Evolutionary conservation across 257 asterid species (phyloP).

Genomic region (Solanum megistacrolobum): DNA sequence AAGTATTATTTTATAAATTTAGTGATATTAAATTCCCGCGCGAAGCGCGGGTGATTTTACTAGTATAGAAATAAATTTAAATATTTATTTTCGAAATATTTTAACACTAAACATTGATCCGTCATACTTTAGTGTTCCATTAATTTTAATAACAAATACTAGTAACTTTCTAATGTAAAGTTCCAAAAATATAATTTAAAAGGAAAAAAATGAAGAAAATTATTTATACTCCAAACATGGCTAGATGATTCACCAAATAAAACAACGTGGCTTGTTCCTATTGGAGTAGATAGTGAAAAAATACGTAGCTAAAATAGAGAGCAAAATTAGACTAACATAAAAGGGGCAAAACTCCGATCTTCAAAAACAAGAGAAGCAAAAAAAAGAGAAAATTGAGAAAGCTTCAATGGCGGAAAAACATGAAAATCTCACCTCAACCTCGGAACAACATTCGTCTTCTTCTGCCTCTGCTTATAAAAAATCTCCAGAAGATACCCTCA

Average conservation of each 20-base stretch:
- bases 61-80: neutral
- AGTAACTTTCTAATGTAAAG: too few relatives aligned
- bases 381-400: neutral
- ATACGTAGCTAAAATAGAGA: neutral
- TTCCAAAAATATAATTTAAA: too few relatives aligned
- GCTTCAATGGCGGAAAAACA: slow-evolving; percentile 8
- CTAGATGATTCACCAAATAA: neutral
- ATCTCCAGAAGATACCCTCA: neutral
- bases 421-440: neutral
- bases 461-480: neutral
- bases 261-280: neutral
- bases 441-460: neutral
- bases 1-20: too few relatives aligned
- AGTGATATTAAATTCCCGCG: too few relatives aligned
- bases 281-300: neutral
- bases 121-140: too few relatives aligned
- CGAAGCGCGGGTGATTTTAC: too few relatives aligned
- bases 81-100: neutral
- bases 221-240: neutral
- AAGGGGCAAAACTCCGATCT: neutral
- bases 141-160: too few relatives aligned
- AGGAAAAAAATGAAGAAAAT: neutral
- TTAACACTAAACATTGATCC: too few relatives aligned
- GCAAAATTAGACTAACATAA: neutral
- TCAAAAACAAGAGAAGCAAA: neutral